phyloP scores from a whole-genome alignment of 192 early-diverging fungal species.

The Dissophora globulifera region DNA sequence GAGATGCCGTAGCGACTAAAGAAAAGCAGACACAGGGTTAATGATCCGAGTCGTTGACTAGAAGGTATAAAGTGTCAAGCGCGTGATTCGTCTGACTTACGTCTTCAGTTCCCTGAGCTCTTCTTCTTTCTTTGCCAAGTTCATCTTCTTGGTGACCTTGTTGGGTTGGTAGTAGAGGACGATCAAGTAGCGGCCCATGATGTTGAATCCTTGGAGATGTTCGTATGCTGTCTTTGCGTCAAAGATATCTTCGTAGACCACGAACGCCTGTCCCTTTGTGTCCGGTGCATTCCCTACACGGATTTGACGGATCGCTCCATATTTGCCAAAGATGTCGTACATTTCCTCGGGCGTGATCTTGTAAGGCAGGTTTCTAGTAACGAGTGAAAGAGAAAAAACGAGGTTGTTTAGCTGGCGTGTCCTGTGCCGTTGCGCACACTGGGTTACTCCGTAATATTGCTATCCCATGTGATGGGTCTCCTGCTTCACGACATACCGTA shows the following conservation, averaged over 20 bases:
- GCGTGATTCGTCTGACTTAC: too few relatives aligned
- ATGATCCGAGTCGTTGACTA: too few relatives aligned
- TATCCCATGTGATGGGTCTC: too few relatives aligned
- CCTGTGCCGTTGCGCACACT: too few relatives aligned
- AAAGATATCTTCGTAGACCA: conserved; percentile 98
- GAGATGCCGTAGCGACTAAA: conserved; percentile 50
- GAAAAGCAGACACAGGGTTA: too few relatives aligned
- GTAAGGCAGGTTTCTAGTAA: conserved; percentile 93
- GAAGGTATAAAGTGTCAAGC: too few relatives aligned
- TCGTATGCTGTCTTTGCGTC: conserved; percentile 98
- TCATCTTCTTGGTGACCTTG: conserved; percentile 82
- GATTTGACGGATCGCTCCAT: conserved; percentile 95
- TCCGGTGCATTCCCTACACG: conserved; percentile 83
- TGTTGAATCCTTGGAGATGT: conserved; percentile 96
- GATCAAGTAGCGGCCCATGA: conserved; percentile 94
- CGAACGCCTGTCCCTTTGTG: conserved; percentile 95
- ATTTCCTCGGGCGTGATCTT: conserved; percentile 97
- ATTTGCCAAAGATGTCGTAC: conserved; percentile 98
- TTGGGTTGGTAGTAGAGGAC: conserved; percentile 91
- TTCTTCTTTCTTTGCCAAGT: conserved; percentile 81
- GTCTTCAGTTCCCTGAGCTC: conserved; percentile 75
- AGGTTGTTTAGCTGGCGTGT: too few relatives aligned
- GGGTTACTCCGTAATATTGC: too few relatives aligned
- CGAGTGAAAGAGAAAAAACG: too few relatives aligned
- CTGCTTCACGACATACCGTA: conserved; percentile 63